Base-by-base conservation (phyloP, 306 rosid species). In the Vicia villosa region DNA sequence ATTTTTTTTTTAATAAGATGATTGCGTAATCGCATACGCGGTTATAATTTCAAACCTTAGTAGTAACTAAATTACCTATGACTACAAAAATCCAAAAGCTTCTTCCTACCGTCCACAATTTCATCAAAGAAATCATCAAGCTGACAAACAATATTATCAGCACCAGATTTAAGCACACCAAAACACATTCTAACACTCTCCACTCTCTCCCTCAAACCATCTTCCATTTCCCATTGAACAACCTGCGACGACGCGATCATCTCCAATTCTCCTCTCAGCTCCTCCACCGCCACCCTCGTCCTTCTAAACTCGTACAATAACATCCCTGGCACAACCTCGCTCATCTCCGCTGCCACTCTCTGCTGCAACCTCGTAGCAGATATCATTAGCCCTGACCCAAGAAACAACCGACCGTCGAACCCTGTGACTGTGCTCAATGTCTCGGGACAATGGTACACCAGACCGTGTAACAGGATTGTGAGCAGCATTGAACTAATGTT, bases 121-220 rank as follows among this genome's bases (percentile, higher is more conserved):
- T 94, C 99, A 72, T 94, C 99, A 66, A 94, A 80, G 91, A 94
- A 94, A 87, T 94, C 99, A 77, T 94, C 99, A 12, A 94, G 92
- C 77, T 94, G 99, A 3, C 83, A 88, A 52, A 86, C 73, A 58
- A 94, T 87, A 76, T 82, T 89, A 17, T 94, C 99, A 10, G 89
- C 87, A 5, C 97, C 97, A 83, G 96, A 88, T 87, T 89, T 88
- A 81, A 90, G 71, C 21, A 79, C 86, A 28, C 83, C 90, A 71
- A 91, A 85, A 65, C 89, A 88, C 4, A 63, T 84, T 80, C 91
- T 88, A 72, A 94, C 69, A 64, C 34, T 40, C 70, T 88, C 97
- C 42, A 88, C 90, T 43, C 85, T 87, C 76, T 88, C 97, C 17
- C 90, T 82, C 1, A 86, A 73, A 86, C 78, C 90, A 17, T 40